A percentile compares a stretch with the other conserved stretches of the same genome.
Evolutionary conservation across 495 filamentous ascomycete species (phyloP).

Genomic region (Daldinia childiae): DNA sequence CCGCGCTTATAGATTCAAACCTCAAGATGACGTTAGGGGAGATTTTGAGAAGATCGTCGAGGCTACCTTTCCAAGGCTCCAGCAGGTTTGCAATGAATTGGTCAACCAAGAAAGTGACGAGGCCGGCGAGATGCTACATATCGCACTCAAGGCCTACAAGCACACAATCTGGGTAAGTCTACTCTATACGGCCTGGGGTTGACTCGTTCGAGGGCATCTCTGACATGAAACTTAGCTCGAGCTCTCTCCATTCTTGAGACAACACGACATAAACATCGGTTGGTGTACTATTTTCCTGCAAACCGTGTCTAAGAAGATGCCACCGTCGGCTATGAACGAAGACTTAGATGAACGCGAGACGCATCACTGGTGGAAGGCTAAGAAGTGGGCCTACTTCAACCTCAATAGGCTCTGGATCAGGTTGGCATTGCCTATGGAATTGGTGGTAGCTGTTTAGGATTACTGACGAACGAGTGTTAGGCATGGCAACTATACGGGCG

Average conservation of each 20-base stretch:
- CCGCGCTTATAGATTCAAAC: conserved; percentile 92
- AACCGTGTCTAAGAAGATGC: conserved; percentile 85
- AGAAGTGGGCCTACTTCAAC: conserved; percentile 99
- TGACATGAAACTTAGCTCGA: conserved; percentile 74
- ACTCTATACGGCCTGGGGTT: background rate
- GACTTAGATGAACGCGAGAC: conserved; percentile 87
- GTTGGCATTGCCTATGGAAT: conserved; percentile 56
- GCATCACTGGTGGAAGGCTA: conserved; percentile 99
- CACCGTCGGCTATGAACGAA: conserved; percentile 78
- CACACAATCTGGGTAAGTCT: conserved; percentile 92
- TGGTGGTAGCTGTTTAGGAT: background rate
- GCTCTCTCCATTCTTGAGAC: conserved; percentile 76
- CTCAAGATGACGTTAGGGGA: conserved; percentile 74
- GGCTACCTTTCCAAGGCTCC: conserved; percentile 87
- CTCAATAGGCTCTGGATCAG: conserved; percentile 94
- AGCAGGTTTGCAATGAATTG: conserved; percentile 84
- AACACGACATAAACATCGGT: conserved; percentile 83
- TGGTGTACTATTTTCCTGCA: conserved; percentile 96
- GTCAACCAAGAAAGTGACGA: conserved; percentile 91
- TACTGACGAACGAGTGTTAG: conserved; percentile 58
- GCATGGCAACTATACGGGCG: conserved; percentile 83
- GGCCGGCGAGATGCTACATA: conserved; percentile 95
- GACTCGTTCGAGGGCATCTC: conserved; percentile 1
- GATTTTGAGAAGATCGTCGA: conserved; percentile 96
- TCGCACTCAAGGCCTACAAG: conserved; percentile 95